These are phyloP conservation scores for Tubosaeta brunneosetosa DNA, from an alignment of 768 basidiomycete genomes.

Conservation along the genomic window DNA sequence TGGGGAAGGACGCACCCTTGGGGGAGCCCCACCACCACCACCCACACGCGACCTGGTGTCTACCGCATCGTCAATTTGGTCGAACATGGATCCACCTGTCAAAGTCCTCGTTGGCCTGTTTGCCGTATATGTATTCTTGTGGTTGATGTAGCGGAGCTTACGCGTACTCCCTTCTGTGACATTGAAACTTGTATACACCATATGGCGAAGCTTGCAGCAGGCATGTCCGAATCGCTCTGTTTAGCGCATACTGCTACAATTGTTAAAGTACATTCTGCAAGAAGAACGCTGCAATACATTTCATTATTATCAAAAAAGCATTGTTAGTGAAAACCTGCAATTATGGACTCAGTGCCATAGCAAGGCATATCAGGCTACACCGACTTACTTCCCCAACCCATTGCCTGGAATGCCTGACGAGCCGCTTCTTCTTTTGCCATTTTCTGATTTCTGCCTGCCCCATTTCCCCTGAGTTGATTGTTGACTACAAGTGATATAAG, in stretches of 20 bases:
- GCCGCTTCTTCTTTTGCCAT: slow-evolving; percentile 68
- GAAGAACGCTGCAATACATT: not conserved
- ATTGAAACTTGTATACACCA: not conserved
- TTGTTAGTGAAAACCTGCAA: slow-evolving; percentile 14
- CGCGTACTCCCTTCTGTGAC: not conserved
- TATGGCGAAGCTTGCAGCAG: not conserved
- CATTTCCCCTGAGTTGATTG: slow-evolving; percentile 43
- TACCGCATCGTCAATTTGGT: slow-evolving; percentile 35
- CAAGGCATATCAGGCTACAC: not conserved
- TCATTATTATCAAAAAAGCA: not conserved
- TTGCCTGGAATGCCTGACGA: slow-evolving; percentile 45
- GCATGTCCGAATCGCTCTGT: too few relatives aligned
- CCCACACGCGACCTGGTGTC: slow-evolving; percentile 30
- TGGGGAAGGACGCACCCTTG: slow-evolving; percentile 72
- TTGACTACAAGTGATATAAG: slow-evolving; percentile 40
- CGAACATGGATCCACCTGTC: slow-evolving; percentile 60
- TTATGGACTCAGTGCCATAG: not conserved
- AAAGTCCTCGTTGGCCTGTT: slow-evolving; percentile 60
- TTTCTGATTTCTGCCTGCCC: slow-evolving; percentile 57
- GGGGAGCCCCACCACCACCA: slow-evolving; percentile 40
- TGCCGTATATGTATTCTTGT: slow-evolving; percentile 58
- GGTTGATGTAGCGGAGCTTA: slow-evolving; percentile 30
- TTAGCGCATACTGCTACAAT: not conserved
- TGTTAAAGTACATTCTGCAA: not conserved
- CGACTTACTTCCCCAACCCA: slow-evolving; percentile 48